Evolutionary conservation across 2,329 filamentous ascomycete genomes (phyloP).

Genomic region (Colletotrichum cordylinicola): DNA sequence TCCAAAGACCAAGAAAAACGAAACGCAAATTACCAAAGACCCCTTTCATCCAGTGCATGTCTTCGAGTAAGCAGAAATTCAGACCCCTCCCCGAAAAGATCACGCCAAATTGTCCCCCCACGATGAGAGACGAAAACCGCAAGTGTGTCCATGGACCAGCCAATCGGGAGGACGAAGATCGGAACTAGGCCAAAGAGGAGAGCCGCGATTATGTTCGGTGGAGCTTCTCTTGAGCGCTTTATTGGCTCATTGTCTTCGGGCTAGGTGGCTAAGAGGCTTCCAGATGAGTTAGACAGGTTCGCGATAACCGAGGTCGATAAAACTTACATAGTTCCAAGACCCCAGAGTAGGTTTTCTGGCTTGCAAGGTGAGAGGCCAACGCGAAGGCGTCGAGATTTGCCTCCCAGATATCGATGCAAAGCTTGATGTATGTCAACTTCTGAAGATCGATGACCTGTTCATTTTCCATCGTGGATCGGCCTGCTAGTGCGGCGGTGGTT

Average conservation of each 20-base stretch:
- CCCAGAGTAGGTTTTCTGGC: neutral
- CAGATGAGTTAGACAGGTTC: neutral
- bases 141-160: neutral
- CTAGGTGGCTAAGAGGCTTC: neutral
- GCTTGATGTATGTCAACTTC: neutral
- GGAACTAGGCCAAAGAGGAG: neutral
- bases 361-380: neutral
- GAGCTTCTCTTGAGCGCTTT: neutral
- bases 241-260: neutral
- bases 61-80: too few relatives aligned
- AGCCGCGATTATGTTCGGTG: neutral
- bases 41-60: too few relatives aligned
- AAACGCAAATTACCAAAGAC: too few relatives aligned
- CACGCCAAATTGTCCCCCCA: too few relatives aligned
- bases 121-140: too few relatives aligned
- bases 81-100: too few relatives aligned
- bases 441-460: neutral
- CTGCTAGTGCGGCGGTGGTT: neutral
- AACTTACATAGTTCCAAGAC: neutral
- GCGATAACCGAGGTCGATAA: fast-evolving
- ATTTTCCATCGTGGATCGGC: neutral
- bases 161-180: neutral
- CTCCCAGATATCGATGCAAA: neutral
- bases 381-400: neutral
- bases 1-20: too few relatives aligned